phyloP scores from a whole-genome alignment of 1,139 yeast species.

The Kodamaea arcana region DNA sequence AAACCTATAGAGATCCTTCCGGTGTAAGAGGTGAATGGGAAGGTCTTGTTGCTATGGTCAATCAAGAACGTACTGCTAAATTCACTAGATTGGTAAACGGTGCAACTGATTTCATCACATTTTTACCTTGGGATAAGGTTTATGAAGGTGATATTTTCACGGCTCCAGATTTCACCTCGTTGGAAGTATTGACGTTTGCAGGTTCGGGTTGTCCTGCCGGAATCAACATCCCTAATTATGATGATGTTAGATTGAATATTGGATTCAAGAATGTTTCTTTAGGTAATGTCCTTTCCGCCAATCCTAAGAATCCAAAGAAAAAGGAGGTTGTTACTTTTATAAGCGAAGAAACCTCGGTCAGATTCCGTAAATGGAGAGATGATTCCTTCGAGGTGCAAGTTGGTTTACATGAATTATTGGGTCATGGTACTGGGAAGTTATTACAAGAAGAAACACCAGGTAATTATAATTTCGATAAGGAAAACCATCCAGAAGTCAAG shows the following conservation, averaged over 20 bases:
- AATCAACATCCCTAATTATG: slow-evolving; percentile 88
- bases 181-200: slow-evolving; percentile 85
- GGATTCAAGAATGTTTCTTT: slow-evolving; percentile 89
- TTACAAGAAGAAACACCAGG: slow-evolving; percentile 63
- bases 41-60: slow-evolving; percentile 88
- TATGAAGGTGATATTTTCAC: slow-evolving; percentile 83
- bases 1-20: slow-evolving; percentile 87
- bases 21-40: slow-evolving; percentile 96
- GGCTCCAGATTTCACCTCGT: slow-evolving; percentile 87
- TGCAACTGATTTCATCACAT: slow-evolving; percentile 60
- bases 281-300: slow-evolving; percentile 77
- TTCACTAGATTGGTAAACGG: slow-evolving; percentile 63
- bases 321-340: slow-evolving; percentile 72
- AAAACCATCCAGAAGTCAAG: slow-evolving; percentile 58
- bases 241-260: slow-evolving; percentile 73
- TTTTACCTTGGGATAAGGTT: slow-evolving; percentile 71
- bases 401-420: slow-evolving; percentile 84
- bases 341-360: slow-evolving; percentile 43
- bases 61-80: slow-evolving; percentile 79
- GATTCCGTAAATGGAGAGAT: slow-evolving; percentile 68
- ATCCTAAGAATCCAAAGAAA: slow-evolving; percentile 55
- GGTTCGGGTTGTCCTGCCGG: slow-evolving; percentile 93
- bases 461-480: slow-evolving; percentile 64
- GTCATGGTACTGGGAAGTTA: slow-evolving; percentile 90
- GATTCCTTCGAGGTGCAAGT: slow-evolving; percentile 91